phyloP scores from a whole-genome alignment of 495 filamentous ascomycete species.

The Barbatosphaeria neglecta region DNA sequence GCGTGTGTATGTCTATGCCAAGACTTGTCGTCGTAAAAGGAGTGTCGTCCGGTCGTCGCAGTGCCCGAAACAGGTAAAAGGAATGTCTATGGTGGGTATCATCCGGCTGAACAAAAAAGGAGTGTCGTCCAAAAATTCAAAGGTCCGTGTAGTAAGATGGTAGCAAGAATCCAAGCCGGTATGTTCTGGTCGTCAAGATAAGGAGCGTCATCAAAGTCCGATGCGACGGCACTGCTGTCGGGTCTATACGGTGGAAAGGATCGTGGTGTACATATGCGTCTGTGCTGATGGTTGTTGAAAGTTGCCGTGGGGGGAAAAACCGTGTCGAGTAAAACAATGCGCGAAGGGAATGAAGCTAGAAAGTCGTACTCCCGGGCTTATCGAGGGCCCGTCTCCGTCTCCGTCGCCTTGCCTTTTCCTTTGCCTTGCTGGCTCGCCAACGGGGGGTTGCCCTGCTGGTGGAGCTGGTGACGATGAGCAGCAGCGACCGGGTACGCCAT shows the following conservation, averaged over 20 bases:
- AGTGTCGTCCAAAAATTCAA: conserved; percentile 23
- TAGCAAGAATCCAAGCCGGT: not conserved
- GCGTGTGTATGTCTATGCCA: conserved; percentile 17
- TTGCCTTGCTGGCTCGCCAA: conserved; percentile 6
- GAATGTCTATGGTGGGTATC: conserved; percentile 36
- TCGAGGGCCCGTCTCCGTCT: conserved; percentile 11
- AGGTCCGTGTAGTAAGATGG: conserved; percentile 17
- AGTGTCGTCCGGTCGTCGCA: conserved; percentile 24
- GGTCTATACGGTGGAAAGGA: conserved; percentile 6
- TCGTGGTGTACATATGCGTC: conserved; percentile 35
- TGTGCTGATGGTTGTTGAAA: conserved; percentile 23
- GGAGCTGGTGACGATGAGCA: too few species aligned
- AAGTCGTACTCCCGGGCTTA: too few species aligned
- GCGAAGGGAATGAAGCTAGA: conserved; percentile 3
- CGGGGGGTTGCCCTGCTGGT: conserved; percentile 17
- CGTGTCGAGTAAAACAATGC: conserved; percentile 7
- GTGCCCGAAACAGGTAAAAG: conserved; percentile 24
- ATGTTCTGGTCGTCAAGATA: conserved; percentile 1
- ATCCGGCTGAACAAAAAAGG: conserved; percentile 25
- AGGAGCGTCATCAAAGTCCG: conserved; percentile 3
- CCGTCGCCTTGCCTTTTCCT: conserved; percentile 13
- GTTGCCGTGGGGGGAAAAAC: conserved; percentile 7
- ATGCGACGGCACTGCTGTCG: conserved; percentile 1
- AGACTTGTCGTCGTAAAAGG: conserved; percentile 15
- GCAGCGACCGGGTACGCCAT: conserved; percentile 13